Evolutionary conservation across 306 rosid species (phyloP), one percentile per base, ranked within the genome.

Genomic region (Inga leiocalycina): DNA sequence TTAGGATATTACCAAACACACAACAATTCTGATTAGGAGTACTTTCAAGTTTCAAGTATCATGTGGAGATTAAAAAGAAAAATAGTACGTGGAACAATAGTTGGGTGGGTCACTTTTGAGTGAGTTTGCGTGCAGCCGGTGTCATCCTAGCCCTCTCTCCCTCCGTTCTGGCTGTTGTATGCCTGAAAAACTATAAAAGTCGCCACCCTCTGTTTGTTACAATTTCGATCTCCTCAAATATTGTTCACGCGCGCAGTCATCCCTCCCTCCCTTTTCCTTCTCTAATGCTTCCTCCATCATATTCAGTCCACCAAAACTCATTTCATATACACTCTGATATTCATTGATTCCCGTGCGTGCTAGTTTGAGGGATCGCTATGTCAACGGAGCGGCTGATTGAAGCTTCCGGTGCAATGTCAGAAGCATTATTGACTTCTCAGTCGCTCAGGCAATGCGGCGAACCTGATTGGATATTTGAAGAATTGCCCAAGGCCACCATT

Each of bases 401-500:
- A 19, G 49, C 84, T 71, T 44, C 72, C n/a, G 19, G 32, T 43
- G 16, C 83, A 41, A 43, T 74, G 68, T 80, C 97, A 41, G 92
- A 85, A 10, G 59, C 89, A 10, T 79, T 45, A 17, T 14, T 85
- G n/a, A 57, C 66, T 51, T 82, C 87, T 22, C 82, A 61, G 24
- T 84, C 91, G 2, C 39, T 30, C 79, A 82, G 79, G 77, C 89
- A 81, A 73, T 83, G 92, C 78, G 84, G 82, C 57, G 97, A 90
- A 15, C 59, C 74, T 3, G 17, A 16, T 52, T 54, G 87, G 87
- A 89, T 93, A 83, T 95, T 95, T 71, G 93, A 90, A 1, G 97
- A 95, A 77, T 79, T 93, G 30, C 98, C 98, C 0, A 88, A 69
- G 43, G 98, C 94, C 19, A 87, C 88, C 19, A 90, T 93, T 61